Base-by-base conservation (phyloP, 108 stramenopile genomes). In the Thalassiosira profunda region DNA sequence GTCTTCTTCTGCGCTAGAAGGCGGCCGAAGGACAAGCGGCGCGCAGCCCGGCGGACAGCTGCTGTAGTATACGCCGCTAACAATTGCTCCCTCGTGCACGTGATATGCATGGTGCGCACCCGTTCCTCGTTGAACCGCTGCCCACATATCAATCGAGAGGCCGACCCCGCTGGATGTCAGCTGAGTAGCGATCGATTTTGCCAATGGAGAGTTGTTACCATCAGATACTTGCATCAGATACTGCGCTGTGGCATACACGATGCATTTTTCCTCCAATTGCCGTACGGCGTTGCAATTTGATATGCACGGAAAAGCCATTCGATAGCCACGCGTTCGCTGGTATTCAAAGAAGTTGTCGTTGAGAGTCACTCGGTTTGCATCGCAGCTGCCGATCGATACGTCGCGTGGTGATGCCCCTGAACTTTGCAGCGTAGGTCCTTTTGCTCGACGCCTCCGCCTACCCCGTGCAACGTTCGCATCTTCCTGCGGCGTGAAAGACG, bases 291-390 rank as follows among this genome's bases (percentile, higher is more conserved):
- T 8, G 34, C 57, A 59, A 18, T 30, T 49, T 33, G 68, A 43
- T 49, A 47, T 57, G 28, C 46, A 48, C 3, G 23, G 68, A 26
- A 36, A 36, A 14, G 62, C 62, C 11, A 48, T 28, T 28, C 26
- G 17, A 20, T 69, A 69, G 2, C 68, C 68, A 10, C 33, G 44
- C 18, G 45, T 45, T 28, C 68, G 12, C 42, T 69, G 68, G 26
- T 58, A 49, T 47, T 69, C 68, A 58, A 69, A 69, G 35, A 69
- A 69, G 30, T 58, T 46, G 40, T 69, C 44, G 47, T 69, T 69
- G 3, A 36, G 37, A n/a, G 68, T 58, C 37, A 43, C 28, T n/a
- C n/a, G n/a, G n/a, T n/a, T n/a, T n/a, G 7, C 29, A 20, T 15
- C n/a, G 26, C 7, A 29, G 51, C 29, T 52, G 10, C 38, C 14